Evolutionary conservation across 441 rosid genomes (phyloP).

Genomic region (Aleurites moluccanus): DNA sequence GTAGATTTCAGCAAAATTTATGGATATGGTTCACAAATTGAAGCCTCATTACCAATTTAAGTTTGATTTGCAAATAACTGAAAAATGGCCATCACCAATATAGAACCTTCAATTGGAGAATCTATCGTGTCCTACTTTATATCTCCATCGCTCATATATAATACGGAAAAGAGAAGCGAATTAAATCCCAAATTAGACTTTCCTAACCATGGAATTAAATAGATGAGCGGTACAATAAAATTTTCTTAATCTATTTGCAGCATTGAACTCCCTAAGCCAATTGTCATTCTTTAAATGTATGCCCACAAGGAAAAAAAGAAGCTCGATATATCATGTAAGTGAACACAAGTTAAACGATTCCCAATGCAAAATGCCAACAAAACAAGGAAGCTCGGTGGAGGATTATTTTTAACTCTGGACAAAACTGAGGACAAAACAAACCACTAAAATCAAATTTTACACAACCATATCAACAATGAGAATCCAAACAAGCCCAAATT

Average conservation of each 20-base stretch:
- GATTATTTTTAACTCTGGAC: too few species aligned
- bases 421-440: not conserved
- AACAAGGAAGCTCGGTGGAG: too few species aligned
- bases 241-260: not conserved
- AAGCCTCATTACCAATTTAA: not conserved
- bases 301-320: not conserved
- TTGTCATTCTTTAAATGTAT: not conserved
- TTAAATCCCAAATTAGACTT: not conserved
- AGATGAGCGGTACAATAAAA: not conserved
- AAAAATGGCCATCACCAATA: not conserved
- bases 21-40: not conserved
- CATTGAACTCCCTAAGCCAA: not conserved
- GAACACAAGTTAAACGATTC: not conserved
- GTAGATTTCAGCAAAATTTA: not conserved
- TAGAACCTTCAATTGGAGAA: not conserved
- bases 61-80: constrained; percentile 1
- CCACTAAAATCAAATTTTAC: not conserved
- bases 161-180: not conserved
- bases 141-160: not conserved
- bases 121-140: not conserved
- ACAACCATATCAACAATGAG: constrained; percentile 2
- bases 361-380: constrained; percentile 1
- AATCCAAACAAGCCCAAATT: not conserved
- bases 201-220: not conserved
- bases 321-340: not conserved